These are phyloP conservation scores for Penicillium riverlandense DNA, from an alignment of 495 filamentous ascomycete genomes.

Conservation along the genomic window DNA sequence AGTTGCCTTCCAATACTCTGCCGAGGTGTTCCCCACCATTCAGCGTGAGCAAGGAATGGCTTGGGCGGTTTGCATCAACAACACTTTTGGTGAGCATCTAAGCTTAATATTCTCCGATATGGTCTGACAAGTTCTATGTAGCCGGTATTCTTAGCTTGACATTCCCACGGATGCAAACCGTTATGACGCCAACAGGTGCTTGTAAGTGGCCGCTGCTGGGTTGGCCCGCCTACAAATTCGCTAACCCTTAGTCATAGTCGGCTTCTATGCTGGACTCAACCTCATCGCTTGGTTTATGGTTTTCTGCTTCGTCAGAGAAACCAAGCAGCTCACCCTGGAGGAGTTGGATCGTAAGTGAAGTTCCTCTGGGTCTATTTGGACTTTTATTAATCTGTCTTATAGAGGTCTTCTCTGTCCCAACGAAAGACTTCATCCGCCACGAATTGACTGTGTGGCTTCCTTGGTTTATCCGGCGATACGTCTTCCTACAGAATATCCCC, in stretches of 20 bases:
- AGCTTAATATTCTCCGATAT: not conserved
- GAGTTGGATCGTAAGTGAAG: constrained; percentile 27
- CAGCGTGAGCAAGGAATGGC: constrained; percentile 40
- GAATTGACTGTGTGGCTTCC: constrained; percentile 37
- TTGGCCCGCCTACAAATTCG: not conserved
- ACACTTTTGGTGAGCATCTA: constrained; percentile 28
- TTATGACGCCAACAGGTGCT: constrained; percentile 41
- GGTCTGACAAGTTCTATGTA: constrained; percentile 5
- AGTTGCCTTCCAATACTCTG: constrained; percentile 45
- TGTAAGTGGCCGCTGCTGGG: constrained; percentile 19
- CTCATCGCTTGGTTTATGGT: constrained; percentile 41
- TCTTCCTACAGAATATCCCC: constrained; percentile 31
- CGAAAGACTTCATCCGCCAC: constrained; percentile 29
- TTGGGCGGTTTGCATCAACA: constrained; percentile 41
- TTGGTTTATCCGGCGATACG: constrained; percentile 35
- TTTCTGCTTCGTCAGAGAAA: constrained; percentile 45
- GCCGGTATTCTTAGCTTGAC: constrained; percentile 42
- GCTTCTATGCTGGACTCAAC: constrained; percentile 48
- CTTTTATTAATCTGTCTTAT: constrained; percentile 8
- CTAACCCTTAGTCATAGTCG: constrained; percentile 10
- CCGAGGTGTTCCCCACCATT: constrained; percentile 44
- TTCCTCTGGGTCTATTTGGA: not conserved
- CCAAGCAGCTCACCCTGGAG: constrained; percentile 36
- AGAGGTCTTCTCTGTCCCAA: constrained; percentile 43
- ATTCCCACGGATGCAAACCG: constrained; percentile 38